A percentile compares a stretch with the other conserved stretches of the same genome.
Evolutionary conservation across 2,329 filamentous ascomycete species (phyloP).

Genomic region (Trichoderma koningii): DNA sequence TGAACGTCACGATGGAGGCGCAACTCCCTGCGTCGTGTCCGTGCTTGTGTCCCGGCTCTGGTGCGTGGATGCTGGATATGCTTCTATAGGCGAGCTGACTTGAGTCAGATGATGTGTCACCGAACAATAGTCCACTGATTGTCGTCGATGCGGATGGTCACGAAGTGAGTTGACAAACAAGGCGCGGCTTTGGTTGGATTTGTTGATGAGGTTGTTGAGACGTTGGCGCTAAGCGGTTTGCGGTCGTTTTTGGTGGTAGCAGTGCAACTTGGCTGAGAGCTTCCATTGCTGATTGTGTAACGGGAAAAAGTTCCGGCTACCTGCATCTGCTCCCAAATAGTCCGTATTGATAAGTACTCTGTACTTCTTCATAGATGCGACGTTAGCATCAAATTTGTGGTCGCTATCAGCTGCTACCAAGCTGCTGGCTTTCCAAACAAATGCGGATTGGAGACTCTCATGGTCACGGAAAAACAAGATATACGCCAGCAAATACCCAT

Average conservation of each 20-base stretch:
- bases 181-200: neutral
- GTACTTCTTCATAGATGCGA: neutral
- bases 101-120: no score
- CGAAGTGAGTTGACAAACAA: neutral
- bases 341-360: neutral
- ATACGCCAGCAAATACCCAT: no score
- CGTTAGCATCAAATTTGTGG: no score
- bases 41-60: neutral
- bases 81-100: neutral
- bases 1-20: neutral
- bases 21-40: neutral
- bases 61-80: neutral
- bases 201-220: constrained; percentile 12
- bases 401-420: no score
- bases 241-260: neutral
- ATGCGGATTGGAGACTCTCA: no score
- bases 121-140: neutral
- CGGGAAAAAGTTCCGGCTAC: neutral
- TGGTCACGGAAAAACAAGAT: no score
- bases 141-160: neutral
- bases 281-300: neutral
- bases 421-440: no score
- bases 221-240: neutral
- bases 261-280: neutral
- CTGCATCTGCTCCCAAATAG: neutral